These are phyloP conservation scores for Agaricus blazei DNA, from an alignment of 768 basidiomycete species.

Conservation along the genomic window DNA sequence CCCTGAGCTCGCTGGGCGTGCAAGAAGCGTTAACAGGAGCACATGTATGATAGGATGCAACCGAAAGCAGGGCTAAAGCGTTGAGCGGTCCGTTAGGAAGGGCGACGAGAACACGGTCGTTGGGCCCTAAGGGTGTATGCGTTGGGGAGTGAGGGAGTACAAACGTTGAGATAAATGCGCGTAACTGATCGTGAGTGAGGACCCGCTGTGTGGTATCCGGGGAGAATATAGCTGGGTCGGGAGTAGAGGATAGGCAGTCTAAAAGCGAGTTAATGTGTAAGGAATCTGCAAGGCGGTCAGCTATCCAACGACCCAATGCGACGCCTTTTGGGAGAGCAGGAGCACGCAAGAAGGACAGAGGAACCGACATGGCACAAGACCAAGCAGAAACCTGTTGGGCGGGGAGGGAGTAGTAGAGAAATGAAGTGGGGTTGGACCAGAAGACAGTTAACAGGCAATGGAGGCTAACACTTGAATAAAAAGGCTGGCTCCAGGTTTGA, in stretches of 20 bases:
- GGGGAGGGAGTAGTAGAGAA: not conserved
- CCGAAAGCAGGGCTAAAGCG: slow-evolving; percentile 38
- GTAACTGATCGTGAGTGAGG: slow-evolving; percentile 30
- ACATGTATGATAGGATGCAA: slow-evolving; percentile 39
- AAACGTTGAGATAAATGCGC: slow-evolving; percentile 33
- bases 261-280: slow-evolving; percentile 27
- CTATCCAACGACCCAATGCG: slow-evolving; percentile 35
- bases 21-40: slow-evolving; percentile 44
- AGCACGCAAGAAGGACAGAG: slow-evolving; percentile 27
- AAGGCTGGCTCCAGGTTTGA: not conserved
- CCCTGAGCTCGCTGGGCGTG: slow-evolving; percentile 36
- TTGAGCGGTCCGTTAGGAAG: slow-evolving; percentile 42
- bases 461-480: slow-evolving; percentile 4
- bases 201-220: slow-evolving; percentile 29
- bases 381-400: not conserved
- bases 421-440: not conserved
- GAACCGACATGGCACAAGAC: slow-evolving; percentile 22
- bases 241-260: slow-evolving; percentile 32
- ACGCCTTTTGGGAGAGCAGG: slow-evolving; percentile 17
- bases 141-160: slow-evolving; percentile 28
- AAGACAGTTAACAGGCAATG: not conserved
- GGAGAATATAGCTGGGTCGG: slow-evolving; percentile 34
- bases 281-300: slow-evolving; percentile 24
- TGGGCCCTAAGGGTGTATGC: slow-evolving; percentile 27
- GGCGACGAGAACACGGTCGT: slow-evolving; percentile 41